Conservation (phyloP, 305 asterid species). For the Fraxinus dipetala region DNA sequence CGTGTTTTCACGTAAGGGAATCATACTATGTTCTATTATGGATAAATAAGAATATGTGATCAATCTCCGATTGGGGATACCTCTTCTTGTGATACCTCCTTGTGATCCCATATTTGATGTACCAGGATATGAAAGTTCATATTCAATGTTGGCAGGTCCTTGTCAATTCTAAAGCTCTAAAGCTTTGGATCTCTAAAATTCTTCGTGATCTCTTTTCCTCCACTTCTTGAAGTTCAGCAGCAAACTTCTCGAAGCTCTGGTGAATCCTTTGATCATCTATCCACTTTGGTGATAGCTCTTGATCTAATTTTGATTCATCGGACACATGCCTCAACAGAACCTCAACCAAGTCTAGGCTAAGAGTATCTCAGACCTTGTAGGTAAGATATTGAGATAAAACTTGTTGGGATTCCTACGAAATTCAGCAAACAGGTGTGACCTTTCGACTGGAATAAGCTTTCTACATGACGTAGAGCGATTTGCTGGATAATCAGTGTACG, state of each 20-base stretch:
- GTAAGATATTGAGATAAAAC: constrained; percentile 41
- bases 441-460: constrained; percentile 39
- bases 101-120: constrained; percentile 26
- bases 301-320: constrained; percentile 33
- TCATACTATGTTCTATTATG: neutral
- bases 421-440: constrained; percentile 44
- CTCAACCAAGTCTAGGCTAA: constrained; percentile 38
- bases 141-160: constrained; percentile 32
- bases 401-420: constrained; percentile 40
- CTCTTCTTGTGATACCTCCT: constrained; percentile 27
- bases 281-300: constrained; percentile 31
- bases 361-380: constrained; percentile 37
- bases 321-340: constrained; percentile 29
- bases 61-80: constrained; percentile 30
- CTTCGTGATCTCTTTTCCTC: constrained; percentile 32
- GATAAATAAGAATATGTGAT: neutral
- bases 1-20: neutral
- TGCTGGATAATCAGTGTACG: constrained; percentile 40
- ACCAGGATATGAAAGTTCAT: constrained; percentile 34
- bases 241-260: constrained; percentile 32
- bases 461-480: constrained; percentile 38
- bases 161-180: constrained; percentile 41
- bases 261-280: constrained; percentile 35
- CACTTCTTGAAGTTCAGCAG: constrained; percentile 40
- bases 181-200: constrained; percentile 36